Base-by-base conservation (phyloP, 352 stramenopile species). In the Phytopythium chamaehyphon region DNA sequence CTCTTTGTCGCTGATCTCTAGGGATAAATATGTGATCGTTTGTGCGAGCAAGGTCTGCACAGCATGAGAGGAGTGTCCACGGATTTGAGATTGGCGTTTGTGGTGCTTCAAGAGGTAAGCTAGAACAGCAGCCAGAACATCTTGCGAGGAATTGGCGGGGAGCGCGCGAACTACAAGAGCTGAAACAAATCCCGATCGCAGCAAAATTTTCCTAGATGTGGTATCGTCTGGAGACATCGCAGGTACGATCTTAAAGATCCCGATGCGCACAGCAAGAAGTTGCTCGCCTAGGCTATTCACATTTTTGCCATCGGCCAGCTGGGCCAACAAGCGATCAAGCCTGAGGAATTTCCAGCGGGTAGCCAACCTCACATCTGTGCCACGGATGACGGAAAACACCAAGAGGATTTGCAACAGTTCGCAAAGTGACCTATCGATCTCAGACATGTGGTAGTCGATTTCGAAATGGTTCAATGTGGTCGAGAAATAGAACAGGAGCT, bases 401-500 rank as follows among this genome's bases (percentile, higher is more conserved):
- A 81, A 39, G 23, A 80, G 37, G 5, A 68, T 48, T 10, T 70
- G 38, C 22, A 83, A 44, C 38, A 85, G 31, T 19, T 73, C 55
- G 40, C 66, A 83, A 6, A 85, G 49, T 24, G 51, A 45, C 15
- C 26, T 19, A 12, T 56, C 22, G 31, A 38, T 38, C 6, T 14
- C 42, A 33, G 57, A 23, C 14, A 44, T n/a, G 9, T 47, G 47
- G 4, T 46, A 16, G 10, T 35, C 24, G 14, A 2, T 38, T 28
- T 23, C 9, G 15, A 14, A 4, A 10, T 19, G 24, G 16, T 40
- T 22, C 12, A 43, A 3, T 15, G 50, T 21, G n/a, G 26, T 54
- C 35, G 45, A 22, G 42, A 86, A 55, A 11, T 69, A 72, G 37
- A 81, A 83, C 26, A 83, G 36, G 19, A 83, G 22, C 51, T 80